Conservation (phyloP, 805 yeast genomes). For the Cyberlindnera sargentensis region DNA sequence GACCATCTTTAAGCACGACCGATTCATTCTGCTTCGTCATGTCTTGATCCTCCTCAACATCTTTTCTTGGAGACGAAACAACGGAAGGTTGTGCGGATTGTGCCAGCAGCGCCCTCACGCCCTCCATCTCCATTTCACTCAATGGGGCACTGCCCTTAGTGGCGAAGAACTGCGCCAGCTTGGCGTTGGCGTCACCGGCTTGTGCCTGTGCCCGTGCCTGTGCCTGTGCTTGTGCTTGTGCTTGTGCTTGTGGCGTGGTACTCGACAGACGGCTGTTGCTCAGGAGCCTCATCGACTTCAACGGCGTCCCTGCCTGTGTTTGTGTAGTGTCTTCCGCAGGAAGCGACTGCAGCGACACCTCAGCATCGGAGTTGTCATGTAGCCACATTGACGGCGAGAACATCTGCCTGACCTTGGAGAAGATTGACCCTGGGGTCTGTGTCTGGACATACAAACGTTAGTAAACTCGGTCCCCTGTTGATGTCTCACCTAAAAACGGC, state of each 20-base stretch:
- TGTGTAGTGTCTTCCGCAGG: background rate
- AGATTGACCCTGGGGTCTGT: conserved; percentile 21
- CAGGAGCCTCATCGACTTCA: background rate
- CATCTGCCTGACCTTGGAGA: conserved; percentile 20
- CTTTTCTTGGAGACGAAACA: background rate
- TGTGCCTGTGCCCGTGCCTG: background rate
- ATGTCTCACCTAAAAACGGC: too few relatives aligned
- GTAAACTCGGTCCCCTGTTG: too few relatives aligned
- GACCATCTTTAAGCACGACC: conserved; percentile 5
- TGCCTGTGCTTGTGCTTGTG: background rate
- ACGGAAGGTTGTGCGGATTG: conserved; percentile 23
- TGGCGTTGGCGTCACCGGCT: conserved; percentile 42
- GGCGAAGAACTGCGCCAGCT: conserved; percentile 62
- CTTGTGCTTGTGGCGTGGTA: background rate
- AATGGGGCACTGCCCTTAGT: conserved; percentile 70
- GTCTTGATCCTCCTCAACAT: conserved; percentile 4
- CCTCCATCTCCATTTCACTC: conserved; percentile 70
- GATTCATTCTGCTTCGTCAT: conserved; percentile 4
- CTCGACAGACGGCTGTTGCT: too few relatives aligned
- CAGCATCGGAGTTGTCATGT: background rate
- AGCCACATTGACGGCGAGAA: conserved; percentile 19
- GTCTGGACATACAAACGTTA: background rate
- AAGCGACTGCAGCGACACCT: conserved; percentile 1
- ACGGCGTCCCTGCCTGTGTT: background rate
- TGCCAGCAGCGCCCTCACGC: conserved; percentile 58